A percentile compares a stretch with the other conserved stretches of the same genome.
These are phyloP conservation scores for Aureoboletus auriporus DNA, from an alignment of 768 basidiomycete genomes.

Conservation along the genomic window DNA sequence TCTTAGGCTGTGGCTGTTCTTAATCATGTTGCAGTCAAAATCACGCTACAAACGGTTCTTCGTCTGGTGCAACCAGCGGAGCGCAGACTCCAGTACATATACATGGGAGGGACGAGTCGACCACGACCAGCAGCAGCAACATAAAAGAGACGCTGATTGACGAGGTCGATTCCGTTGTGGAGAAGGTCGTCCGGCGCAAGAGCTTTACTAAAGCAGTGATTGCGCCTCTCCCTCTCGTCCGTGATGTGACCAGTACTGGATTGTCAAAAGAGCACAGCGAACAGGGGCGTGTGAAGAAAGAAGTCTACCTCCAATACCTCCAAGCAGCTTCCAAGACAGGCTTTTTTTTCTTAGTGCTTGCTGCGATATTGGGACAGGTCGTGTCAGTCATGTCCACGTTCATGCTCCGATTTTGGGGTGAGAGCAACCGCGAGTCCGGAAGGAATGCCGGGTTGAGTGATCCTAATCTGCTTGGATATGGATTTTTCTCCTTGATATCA, in stretches of 20 bases:
- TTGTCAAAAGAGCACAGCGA: constrained; percentile 70
- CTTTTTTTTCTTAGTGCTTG: constrained; percentile 61
- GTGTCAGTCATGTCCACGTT: constrained; percentile 56
- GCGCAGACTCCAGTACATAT: constrained; percentile 45
- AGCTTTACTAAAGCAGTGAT: constrained; percentile 59
- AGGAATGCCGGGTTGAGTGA: constrained; percentile 53
- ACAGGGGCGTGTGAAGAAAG: constrained; percentile 72
- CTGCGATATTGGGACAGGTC: constrained; percentile 53
- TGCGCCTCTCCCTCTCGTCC: constrained; percentile 37
- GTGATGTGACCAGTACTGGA: constrained; percentile 40
- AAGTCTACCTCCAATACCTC: constrained; percentile 78
- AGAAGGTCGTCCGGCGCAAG: constrained; percentile 53
- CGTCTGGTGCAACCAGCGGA: constrained; percentile 41
- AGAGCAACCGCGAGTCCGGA: constrained; percentile 63
- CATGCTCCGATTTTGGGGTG: constrained; percentile 78
- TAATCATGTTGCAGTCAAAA: constrained; percentile 31
- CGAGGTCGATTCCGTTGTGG: constrained; percentile 35
- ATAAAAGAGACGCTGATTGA: constrained; percentile 21
- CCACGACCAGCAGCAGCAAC: constrained; percentile 18
- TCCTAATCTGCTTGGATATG: constrained; percentile 60
- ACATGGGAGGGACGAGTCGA: constrained; percentile 26
- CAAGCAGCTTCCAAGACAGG: constrained; percentile 73
- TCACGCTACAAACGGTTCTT: constrained; percentile 41
- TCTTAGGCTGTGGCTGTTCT: not conserved
- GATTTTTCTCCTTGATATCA: constrained; percentile 58